Evolutionary conservation across 192 early-diverging fungal species (phyloP), one percentile per base, ranked within the genome.

Genomic region (Podila epicladia): DNA sequence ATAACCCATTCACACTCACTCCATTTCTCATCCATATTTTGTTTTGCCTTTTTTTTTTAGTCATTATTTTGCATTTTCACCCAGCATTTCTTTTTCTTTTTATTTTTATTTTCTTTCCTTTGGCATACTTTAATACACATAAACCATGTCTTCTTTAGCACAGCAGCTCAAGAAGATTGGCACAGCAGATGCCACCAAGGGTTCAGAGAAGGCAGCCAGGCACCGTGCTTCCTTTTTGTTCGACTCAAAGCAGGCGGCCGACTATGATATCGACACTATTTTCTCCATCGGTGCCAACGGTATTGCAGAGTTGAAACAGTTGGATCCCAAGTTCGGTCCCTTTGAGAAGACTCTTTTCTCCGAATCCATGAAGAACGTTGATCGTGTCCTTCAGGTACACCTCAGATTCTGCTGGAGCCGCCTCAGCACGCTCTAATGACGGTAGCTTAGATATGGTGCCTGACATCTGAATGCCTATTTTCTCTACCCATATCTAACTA

Each of bases 241-340:
- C 53, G 89, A 92, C 57, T 84, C 89, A 0, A 90, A 90, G 79
- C 88, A 93, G 82, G 97, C 97, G 3, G 94, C 95, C 5, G 94
- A 98, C 72, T 89, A 95, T 65, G 96, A 97, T 84, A 83, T 87
- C 62, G 95, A 97, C 65, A 93, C 93, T 37, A 91, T 99, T 64
- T 95, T 92, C 72, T 89, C 91, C 57, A 91, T 99, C 71, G 96
- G 94, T 11, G 83, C 84, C 61, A 91, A 90, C 69, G 96, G 95
- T 29, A 88, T 97, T 20, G 73, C 87, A 38, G 94, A 96, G 69
- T 88, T 99, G 53, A 73, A 83, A 7, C 85, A 87, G 51, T 74
- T 92, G 22, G 91, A 96, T 84, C 58, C 74, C 29, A 73, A 78
- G 22, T 96, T 98, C 66, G 70, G 65, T 19, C 69, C 83, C 11